A percentile compares a stretch with the other conserved stretches of the same genome.
Evolutionary conservation across 228 moss, liverwort and hornwort genomes (phyloP).

Genomic region (Sphagnum magellanicum): DNA sequence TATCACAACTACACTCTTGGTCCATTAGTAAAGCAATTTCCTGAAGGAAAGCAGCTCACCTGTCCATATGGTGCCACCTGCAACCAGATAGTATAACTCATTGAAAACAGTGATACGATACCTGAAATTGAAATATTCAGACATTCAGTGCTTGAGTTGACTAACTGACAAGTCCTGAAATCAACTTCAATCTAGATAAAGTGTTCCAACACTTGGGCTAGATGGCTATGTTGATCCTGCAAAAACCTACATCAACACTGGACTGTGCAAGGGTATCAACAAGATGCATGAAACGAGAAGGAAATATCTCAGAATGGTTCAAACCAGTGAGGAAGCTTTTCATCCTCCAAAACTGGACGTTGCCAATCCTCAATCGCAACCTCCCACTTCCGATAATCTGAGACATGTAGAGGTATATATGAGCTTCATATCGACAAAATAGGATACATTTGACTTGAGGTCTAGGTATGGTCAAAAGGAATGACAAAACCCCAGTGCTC

Average conservation of each 20-base stretch:
- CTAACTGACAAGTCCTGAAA: not conserved
- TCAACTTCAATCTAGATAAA: not conserved
- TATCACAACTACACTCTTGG: no score
- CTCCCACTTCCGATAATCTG: conserved; percentile 91
- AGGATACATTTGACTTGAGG: no score
- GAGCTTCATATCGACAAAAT: no score
- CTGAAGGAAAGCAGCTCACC: conserved; percentile 25
- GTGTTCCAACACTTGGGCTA: no score
- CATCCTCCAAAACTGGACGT: conserved; percentile 60
- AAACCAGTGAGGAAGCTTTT: conserved; percentile 77
- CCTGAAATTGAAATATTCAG: conserved; percentile 29
- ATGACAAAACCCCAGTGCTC: no score
- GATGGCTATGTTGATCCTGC: no score
- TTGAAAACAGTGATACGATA: conserved; percentile 96
- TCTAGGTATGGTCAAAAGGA: no score
- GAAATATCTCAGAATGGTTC: not conserved
- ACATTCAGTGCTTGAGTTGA: no score
- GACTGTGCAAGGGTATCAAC: not conserved
- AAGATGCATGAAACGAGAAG: not conserved
- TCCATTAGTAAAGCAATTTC: no score
- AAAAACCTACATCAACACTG: no score
- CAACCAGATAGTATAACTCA: conserved; percentile 90
- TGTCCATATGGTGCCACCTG: conserved; percentile 97
- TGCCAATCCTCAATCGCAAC: conserved; percentile 91
- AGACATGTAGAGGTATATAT: no score